These are phyloP conservation scores for Corinectria fuckeliana DNA, from an alignment of 2,329 filamentous ascomycete genomes.

Conservation along the genomic window DNA sequence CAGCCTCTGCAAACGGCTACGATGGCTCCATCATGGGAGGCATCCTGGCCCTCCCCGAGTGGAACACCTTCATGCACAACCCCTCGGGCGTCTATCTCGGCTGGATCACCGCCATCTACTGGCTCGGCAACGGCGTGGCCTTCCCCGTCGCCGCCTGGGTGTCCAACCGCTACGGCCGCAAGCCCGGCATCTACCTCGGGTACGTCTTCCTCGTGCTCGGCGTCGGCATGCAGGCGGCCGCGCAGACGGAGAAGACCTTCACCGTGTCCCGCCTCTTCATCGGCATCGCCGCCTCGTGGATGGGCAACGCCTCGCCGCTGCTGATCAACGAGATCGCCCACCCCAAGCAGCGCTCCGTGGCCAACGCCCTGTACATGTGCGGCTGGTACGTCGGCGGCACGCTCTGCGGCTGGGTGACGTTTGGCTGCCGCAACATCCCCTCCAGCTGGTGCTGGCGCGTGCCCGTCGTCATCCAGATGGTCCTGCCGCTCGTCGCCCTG, in stretches of 20 bases:
- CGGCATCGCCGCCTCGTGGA: constrained; percentile 22
- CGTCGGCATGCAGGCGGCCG: constrained; percentile 21
- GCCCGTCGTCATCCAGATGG: constrained; percentile 31
- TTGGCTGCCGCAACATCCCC: constrained; percentile 25
- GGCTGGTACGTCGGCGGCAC: constrained; percentile 29
- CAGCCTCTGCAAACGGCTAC: constrained; percentile 24
- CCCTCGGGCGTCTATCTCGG: constrained; percentile 30
- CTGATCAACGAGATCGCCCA: constrained; percentile 28
- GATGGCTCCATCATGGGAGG: constrained; percentile 22
- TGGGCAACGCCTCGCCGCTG: constrained; percentile 23
- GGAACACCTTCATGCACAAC: constrained; percentile 31
- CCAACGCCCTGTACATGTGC: constrained; percentile 26
- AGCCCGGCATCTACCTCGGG: constrained; percentile 19
- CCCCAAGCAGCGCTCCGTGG: constrained; percentile 21
- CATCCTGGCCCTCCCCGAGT: constrained; percentile 25
- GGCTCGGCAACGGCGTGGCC: constrained; percentile 30
- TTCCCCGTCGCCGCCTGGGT: constrained; percentile 24
- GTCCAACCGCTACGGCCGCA: constrained; percentile 22
- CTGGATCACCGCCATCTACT: constrained; percentile 36
- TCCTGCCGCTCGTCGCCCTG: constrained; percentile 24
- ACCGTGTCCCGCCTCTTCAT: constrained; percentile 23
- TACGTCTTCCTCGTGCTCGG: constrained; percentile 25
- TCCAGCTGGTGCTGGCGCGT: constrained; percentile 35
- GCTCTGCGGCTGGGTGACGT: constrained; percentile 27
- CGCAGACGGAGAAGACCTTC: constrained; percentile 25